Conservation (phyloP, 129 eudicot species). For the Saussurea involucrata region DNA sequence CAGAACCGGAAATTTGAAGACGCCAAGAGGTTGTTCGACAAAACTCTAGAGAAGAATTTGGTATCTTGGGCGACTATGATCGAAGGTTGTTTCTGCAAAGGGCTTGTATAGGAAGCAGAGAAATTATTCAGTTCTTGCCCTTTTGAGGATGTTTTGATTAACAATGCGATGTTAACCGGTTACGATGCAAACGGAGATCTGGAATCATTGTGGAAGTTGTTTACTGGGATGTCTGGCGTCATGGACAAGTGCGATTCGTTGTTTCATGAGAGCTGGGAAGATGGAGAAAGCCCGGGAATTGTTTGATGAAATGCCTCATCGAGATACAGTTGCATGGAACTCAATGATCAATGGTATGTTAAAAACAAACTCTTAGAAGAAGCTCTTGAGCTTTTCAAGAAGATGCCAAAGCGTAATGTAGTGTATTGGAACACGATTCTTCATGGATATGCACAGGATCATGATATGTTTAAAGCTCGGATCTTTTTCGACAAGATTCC, state of each 20-base stretch:
- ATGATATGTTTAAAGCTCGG: conserved; percentile 40
- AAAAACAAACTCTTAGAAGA: conserved; percentile 31
- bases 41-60: conserved; percentile 41
- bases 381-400: conserved; percentile 47
- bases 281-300: too few relatives aligned
- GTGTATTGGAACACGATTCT: conserved; percentile 67
- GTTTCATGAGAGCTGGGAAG: too few relatives aligned
- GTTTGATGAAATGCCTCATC: too few relatives aligned
- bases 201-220: conserved; percentile 42
- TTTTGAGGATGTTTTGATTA: too few relatives aligned
- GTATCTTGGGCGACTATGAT: too few relatives aligned
- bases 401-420: conserved; percentile 53
- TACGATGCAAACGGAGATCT: conserved; percentile 47
- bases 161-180: conserved; percentile 38
- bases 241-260: conserved; percentile 54
- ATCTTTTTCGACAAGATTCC: too few relatives aligned
- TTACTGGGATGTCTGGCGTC: conserved; percentile 47
- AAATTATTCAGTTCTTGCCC: too few relatives aligned
- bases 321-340: too few relatives aligned
- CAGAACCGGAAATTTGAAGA: conserved; percentile 30
- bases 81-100: too few relatives aligned
- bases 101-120: too few relatives aligned
- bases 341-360: too few relatives aligned
- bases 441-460: conserved; percentile 44
- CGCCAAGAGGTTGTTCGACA: conserved; percentile 44